Evolutionary conservation across 2,329 filamentous ascomycete genomes (phyloP), one percentile per base, ranked within the genome.

Genomic region (Seiridium cupressi): DNA sequence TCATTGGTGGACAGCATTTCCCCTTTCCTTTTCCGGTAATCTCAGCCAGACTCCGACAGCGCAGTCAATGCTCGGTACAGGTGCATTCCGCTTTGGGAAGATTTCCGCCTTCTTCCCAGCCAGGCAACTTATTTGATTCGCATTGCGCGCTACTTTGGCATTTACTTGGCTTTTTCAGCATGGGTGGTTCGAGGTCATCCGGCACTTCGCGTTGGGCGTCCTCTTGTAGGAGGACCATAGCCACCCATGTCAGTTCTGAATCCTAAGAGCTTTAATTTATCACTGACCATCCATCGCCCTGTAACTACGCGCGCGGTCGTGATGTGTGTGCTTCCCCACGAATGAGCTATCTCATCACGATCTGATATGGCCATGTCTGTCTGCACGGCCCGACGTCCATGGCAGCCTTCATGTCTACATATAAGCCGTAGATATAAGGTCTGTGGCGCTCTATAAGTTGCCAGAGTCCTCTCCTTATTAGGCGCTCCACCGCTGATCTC

Each of bases 1-100:
- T 51, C n/a, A 51, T 51, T 51, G 49, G 49, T 40, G 49, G 49
- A 51, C 48, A 51, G 49, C 49, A 51, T 35, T 51, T 51, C 34
- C 49, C 49, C 31, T 51, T 51, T 51, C 49, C 49, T 40, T 35
- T 51, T 51, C 34, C 18, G 49, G 34, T 34, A 51, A 51, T 40
- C 18, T 38, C 35, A 13, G n/a, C 31, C 36, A 8, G 10, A 13
- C 49, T 51, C 49, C 49, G 49, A 32, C 36, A 18, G 8, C 32
- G n/a, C 10, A 6, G 31, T 35, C 31, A n/a, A 35, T 18, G 5
- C 9, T 34, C 34, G 32, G 18, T 6, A 13, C 32, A 13, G 36
- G 31, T 32, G 11, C 32, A 51, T 51, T 5, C 31, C 49, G 11
- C 11, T 26, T 51, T 34, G 8, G 31, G 49, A 18, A 35, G 18